Base-by-base conservation (phyloP, 148 eudicot genomes). In the Rhododendron vialii region DNA sequence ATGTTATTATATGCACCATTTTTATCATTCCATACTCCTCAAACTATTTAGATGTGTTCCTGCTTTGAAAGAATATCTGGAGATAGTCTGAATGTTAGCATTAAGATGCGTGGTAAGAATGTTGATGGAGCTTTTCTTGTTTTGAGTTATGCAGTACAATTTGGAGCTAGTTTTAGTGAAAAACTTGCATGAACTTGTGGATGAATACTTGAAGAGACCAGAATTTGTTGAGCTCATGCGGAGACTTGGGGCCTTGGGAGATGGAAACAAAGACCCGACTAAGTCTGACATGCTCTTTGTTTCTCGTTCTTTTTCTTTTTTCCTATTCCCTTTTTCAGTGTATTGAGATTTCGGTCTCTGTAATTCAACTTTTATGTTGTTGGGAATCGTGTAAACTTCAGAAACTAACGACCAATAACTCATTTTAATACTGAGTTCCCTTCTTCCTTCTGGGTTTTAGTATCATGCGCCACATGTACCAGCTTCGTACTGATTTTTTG, bases 201-300 rank as follows among this genome's bases (percentile, higher is more conserved):
- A 95, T 14, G 98, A 97, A 80, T 94, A 95, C 91, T 20, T 98
- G 93, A 98, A 98, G 91, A 95, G 87, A 80, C 94, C 95, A 36
- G 98, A 95, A 59, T 94, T 88, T 63, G 85, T 94, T 61, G 99
- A 95, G 15, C 96, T 98, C 57, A 98, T 98, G 99, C 91, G 98
- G 82, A 91, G 96, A 82, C 95, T 95, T 53, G 99, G 99, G 86
- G 99, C 99, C 36, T 89, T 98, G 90, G 99, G 99, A 67, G 96
- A 98, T 88, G 96, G 96, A 83, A 92, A 91, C 88, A 92, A 92
- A 76, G 98, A 98, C 85, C 93, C 86, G 55, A 94, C 98, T 98
- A 92, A 88, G 95, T 87, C 69, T 82, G 26, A 33, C 50, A 20
- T 28, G 22, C 57, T 76, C 9, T 74, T 65, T 38, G 7, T 78